phyloP scores from a whole-genome alignment of 192 early-diverging fungal genomes.

The Diversispora epigaea region DNA sequence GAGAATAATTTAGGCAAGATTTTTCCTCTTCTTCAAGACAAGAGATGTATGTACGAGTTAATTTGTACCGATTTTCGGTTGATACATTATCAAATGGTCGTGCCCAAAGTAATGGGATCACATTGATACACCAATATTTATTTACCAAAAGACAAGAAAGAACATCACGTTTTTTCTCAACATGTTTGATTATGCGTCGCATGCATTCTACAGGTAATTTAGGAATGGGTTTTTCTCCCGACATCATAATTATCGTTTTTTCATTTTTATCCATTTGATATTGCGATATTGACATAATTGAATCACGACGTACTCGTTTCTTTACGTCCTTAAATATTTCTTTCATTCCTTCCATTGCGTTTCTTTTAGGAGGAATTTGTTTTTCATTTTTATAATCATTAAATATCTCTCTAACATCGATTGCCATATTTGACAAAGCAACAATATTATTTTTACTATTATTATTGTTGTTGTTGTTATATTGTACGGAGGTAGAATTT shows the following conservation, averaged over 20 bases:
- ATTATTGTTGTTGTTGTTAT: no score
- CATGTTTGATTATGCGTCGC: background rate
- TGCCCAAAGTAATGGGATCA: background rate
- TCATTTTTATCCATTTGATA: background rate
- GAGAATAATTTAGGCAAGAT: background rate
- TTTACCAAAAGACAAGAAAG: background rate
- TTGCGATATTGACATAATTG: no score
- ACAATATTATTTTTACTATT: no score
- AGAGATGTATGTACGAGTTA: background rate
- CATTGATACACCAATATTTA: slow-evolving; percentile 8
- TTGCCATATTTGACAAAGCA: no score
- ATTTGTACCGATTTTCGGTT: background rate
- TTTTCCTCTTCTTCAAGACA: slow-evolving; percentile 3
- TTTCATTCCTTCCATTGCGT: no score
- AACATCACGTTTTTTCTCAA: background rate
- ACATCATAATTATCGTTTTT: background rate
- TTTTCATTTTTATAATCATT: no score
- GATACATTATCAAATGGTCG: slow-evolving; percentile 2
- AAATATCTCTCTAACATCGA: no score
- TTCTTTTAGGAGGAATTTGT: no score
- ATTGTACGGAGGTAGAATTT: no score
- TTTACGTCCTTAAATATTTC: no score
- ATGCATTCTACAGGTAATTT: background rate
- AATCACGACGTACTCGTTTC: no score
- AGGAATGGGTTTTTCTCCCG: background rate